phyloP scores from a whole-genome alignment of 2,329 filamentous ascomycete genomes.

The Aspergillus brunneoviolaceus region DNA sequence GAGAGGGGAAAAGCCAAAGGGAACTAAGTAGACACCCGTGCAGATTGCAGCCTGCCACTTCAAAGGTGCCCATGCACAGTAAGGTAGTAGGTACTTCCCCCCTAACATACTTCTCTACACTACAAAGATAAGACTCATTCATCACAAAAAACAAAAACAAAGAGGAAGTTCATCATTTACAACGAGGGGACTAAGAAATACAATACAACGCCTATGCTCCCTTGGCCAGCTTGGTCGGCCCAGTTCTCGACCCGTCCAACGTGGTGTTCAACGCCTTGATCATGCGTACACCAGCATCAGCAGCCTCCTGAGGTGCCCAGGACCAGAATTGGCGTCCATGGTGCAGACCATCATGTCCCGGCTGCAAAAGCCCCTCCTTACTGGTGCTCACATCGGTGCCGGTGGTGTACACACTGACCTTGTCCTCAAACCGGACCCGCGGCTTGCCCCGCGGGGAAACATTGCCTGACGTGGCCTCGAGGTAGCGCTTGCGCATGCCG shows the following conservation, averaged over 20 bases:
- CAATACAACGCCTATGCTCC: constrained; percentile 32
- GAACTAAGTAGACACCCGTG: not conserved
- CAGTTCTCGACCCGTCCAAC: not conserved
- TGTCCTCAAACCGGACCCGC: constrained; percentile 36
- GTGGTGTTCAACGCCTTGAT: constrained; percentile 47
- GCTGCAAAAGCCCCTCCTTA: constrained; percentile 29
- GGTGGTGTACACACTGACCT: constrained; percentile 32
- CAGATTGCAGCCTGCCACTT: not conserved
- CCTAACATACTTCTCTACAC: not conserved
- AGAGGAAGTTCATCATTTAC: not conserved
- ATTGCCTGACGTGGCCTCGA: constrained; percentile 42
- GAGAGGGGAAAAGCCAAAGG: not conserved
- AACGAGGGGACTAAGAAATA: not conserved
- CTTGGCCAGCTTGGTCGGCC: constrained; percentile 18
- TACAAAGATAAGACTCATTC: not conserved
- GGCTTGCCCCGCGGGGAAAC: constrained; percentile 19
- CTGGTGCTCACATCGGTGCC: constrained; percentile 24
- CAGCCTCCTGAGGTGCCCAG: constrained; percentile 52
- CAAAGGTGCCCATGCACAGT: too few relatives aligned
- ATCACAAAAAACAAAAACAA: not conserved
- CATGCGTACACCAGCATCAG: constrained; percentile 50
- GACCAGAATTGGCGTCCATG: constrained; percentile 55
- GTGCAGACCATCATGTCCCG: constrained; percentile 33
- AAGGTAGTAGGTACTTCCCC: not conserved
- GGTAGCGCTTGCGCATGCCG: constrained; percentile 70